Conservation (phyloP, 441 rosid genomes). For the Pelargonium myrrhifolium region DNA sequence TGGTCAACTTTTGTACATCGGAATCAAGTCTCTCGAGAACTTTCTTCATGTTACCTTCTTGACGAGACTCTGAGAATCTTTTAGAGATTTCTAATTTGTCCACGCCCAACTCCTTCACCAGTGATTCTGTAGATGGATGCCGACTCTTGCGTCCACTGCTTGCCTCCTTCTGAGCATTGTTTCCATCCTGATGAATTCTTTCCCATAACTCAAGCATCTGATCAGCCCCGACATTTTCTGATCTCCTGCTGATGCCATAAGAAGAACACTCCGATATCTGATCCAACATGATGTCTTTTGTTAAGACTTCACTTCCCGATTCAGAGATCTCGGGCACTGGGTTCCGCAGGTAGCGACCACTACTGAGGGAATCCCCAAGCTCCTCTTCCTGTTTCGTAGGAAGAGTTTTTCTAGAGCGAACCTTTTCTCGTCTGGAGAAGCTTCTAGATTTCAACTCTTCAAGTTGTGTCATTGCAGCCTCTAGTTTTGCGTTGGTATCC, state of each 20-base stretch:
- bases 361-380: conserved; percentile 15
- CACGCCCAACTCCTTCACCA: conserved; percentile 59
- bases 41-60: conserved; percentile 55
- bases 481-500: conserved; percentile 40
- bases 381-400: conserved; percentile 24
- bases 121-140: conserved; percentile 50
- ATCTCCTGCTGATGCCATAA: conserved; percentile 59
- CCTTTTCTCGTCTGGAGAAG: conserved; percentile 24
- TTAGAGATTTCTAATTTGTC: conserved; percentile 65
- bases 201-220: conserved; percentile 62
- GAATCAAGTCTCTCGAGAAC: conserved; percentile 83
- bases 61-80: conserved; percentile 47
- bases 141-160: too few species aligned
- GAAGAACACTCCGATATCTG: conserved; percentile 82
- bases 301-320: conserved; percentile 53
- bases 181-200: conserved; percentile 30
- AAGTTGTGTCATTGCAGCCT: conserved; percentile 44
- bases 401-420: conserved; percentile 23
- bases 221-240: conserved; percentile 44
- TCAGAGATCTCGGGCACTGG: conserved; percentile 35
- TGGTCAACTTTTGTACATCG: conserved; percentile 75
- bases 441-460: conserved; percentile 41
- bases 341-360: conserved; percentile 29
- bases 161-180: too few species aligned
- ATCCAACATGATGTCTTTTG: conserved; percentile 92